Base-by-base conservation (phyloP, 129 eudicot species). In the Saussurea involucrata region DNA sequence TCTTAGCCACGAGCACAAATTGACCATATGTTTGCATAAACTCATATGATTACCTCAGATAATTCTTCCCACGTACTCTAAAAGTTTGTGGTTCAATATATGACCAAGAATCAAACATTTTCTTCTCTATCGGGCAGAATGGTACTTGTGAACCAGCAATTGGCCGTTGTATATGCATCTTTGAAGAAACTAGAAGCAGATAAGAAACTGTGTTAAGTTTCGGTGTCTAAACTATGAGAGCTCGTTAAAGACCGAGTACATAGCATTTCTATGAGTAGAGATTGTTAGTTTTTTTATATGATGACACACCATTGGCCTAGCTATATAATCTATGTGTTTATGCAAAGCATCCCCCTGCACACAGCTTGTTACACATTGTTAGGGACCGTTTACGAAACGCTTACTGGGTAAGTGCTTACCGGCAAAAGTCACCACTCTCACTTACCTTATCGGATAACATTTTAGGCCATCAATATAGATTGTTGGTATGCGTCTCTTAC, bases 91-190 rank as follows among this genome's bases (percentile, higher is more conserved):
- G 95, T 71, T 89, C 97, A 72, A 89, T 20, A 28, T 78, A 57
- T 34, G 95, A 92, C 97, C 97, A 92, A 74, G 86, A 83, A 72
- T 92, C 86, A 49, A 85, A 78, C 72, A 89, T 80, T 74, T 78
- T 79, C 84, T 89, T 92, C 28, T 90, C 95, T 63, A 92, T 8
- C 15, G 90, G 92, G 24, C 87, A 87, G 65, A 78, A 87, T 3
- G 89, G 87, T n/a, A 92, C 95, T 83, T 89, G 97, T 36, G 90
- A 81, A 76, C 97, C 95, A 25, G 97, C 97, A 60, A 79, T 69
- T 24, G 97, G 95, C 75, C 90, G 70, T 70, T 80, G 92, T 76
- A 91, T 65, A 11, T 83, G 81, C 37, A 80, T 28, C 85, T 83
- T 91, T 29, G 92, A 87, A 8, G 90, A 85, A 78, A 91, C 97